Evolutionary conservation across 257 asterid genomes (phyloP), one percentile per base, ranked within the genome.

Genomic region (Gynochthodes officinalis): DNA sequence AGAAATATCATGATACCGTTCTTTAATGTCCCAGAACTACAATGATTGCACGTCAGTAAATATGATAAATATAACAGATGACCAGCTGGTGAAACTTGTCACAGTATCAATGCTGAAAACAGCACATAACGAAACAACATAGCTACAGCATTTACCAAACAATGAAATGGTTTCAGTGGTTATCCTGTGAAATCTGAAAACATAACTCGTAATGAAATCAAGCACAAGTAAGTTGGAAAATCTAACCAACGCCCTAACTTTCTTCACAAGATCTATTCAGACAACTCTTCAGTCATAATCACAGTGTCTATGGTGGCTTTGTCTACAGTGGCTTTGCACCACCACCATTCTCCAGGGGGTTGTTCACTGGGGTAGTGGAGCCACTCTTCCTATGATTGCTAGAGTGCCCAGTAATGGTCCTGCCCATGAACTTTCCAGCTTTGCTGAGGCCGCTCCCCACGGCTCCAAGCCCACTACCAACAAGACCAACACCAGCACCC

Each of bases 351-450:
- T 89, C 98, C 46, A 81, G 84, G 67, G 67, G 16, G 13, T 95
- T 42, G 79, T 84, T 84, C 10, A 86, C 89, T 0, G 96, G 96
- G 0, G 96, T 88, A 23, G 96, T 81, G 33, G 92, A 30, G 9
- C 91, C 93, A 2, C 89, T 91, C 89, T 69, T 91, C 94, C 40
- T 88, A 50, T 89, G 74, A 21, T 66, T 72, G 64, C 82, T 77
- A 14, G 91, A 85, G 8, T 84, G 88, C 49, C 97, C 28, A 0
- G 97, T 89, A 49, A 91, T 84, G 58, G 96, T 89, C 83, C 97
- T 81, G 4, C 95, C 95, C 96, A 94, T 86, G 81, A 91, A 91
- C 81, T 88, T 89, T 42, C 96, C 97, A 14, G 98, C 98, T 86
- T 91, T 93, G 76, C 86, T 83, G 49, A 93, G 76, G 4, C 98